These are phyloP conservation scores for Metschnikowia gruessii DNA, from an alignment of 805 yeast species.

Conservation along the genomic window DNA sequence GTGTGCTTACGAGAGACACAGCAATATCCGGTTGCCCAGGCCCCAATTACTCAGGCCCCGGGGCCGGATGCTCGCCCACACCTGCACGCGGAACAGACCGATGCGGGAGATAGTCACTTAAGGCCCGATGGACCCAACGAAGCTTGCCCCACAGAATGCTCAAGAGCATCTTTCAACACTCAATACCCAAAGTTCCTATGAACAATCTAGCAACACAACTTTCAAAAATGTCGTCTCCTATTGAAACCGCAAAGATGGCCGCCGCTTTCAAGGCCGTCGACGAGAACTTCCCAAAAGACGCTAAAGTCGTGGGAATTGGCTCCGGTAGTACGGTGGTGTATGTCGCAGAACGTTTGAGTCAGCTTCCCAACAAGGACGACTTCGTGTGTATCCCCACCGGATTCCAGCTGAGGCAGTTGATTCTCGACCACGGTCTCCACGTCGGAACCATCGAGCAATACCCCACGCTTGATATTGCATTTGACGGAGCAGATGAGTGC, in stretches of 20 bases:
- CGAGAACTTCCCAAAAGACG: conserved; percentile 66
- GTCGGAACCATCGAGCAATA: conserved; percentile 82
- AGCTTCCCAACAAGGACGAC: conserved; percentile 47
- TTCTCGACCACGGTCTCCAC: conserved; percentile 72
- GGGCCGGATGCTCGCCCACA: background rate
- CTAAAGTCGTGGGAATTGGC: conserved; percentile 86
- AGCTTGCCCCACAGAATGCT: conserved; percentile 8
- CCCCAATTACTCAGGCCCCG: background rate
- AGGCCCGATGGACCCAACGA: background rate
- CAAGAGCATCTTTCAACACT: background rate
- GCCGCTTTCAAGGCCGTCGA: conserved; percentile 95
- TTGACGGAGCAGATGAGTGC: conserved; percentile 98
- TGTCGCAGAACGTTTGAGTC: conserved; percentile 91
- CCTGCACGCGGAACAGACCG: conserved; percentile 3
- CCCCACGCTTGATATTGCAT: conserved; percentile 83
- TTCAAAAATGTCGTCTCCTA: conserved; percentile 17
- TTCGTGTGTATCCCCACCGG: conserved; percentile 93
- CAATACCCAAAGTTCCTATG: background rate
- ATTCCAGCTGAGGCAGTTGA: conserved; percentile 86
- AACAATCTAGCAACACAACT: background rate
- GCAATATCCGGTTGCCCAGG: background rate
- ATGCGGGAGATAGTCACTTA: background rate
- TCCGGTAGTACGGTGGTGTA: conserved; percentile 98
- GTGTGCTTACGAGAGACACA: background rate
- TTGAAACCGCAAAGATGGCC: conserved; percentile 81